Evolutionary conservation across 805 yeast species (phyloP), one percentile per base, ranked within the genome.

Genomic region (Barnettozyma salicaria): DNA sequence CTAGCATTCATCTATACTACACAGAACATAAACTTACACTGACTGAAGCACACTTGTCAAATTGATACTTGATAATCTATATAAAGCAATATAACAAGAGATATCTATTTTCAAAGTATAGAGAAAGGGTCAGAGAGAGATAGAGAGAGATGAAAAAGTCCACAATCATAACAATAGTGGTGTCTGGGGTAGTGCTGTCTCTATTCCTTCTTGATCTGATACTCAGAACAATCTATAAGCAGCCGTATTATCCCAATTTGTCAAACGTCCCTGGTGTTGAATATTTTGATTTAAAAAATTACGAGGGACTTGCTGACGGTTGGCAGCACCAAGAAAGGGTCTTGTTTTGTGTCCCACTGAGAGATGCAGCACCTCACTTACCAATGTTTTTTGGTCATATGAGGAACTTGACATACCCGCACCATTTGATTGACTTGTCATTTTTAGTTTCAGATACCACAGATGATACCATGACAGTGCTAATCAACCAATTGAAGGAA

Each of bases 341-440:
- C 13, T 64, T 89, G 40, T 84, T 87, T 49, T 80, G 94, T 53
- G 95, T 89, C 12, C 97, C 97, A 3, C 67, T 89, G 48, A 76
- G 97, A 64, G 96, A 89, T 57, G 97, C 97, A 1, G 84, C 88
- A 6, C 75, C 81, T 16, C 96, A 88, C 64, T 66, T 89, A 57
- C 89, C 90, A 27, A 81, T 87, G 86, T 87, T 89, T 53, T 89
- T 89, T 54, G 70, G 77, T 26, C 95, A 88, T 60, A 72, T 89
- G 81, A 68, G 63, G 40, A 80, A 80, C 57, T 67, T 88, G 55
- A 77, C 95, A 1, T 88, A 88, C 59, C 96, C 96, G 16, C 97
- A 89, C 58, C 75, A 80, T 52, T 67, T 86, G 42, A 80, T 89
- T 36, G 97, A 89, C 58, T 69, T 70, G 56, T 76, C 96, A 16